Evolutionary conservation across 192 early-diverging fungal species (phyloP).

Genomic region (Thamnidium elegans): DNA sequence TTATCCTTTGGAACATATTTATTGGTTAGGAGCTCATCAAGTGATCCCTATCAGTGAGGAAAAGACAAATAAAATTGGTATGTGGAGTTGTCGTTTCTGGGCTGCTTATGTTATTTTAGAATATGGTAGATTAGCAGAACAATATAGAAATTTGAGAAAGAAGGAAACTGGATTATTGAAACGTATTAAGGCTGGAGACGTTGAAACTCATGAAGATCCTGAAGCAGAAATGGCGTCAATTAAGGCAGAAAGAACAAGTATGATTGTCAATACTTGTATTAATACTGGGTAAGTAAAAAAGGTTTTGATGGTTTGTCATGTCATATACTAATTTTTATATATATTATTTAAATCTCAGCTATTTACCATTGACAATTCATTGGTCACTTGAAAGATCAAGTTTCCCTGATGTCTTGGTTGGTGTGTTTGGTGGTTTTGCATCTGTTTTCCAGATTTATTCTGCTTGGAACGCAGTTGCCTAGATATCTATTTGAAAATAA

Average conservation of each 20-base stretch:
- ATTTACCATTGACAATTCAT: slow-evolving; percentile 55
- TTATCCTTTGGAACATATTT: slow-evolving; percentile 95
- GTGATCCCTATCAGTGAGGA: slow-evolving; percentile 73
- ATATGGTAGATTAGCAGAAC: slow-evolving; percentile 75
- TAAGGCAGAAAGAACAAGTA: slow-evolving; percentile 53
- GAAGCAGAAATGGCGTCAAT: slow-evolving; percentile 64
- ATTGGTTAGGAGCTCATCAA: slow-evolving; percentile 88
- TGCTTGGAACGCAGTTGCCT: slow-evolving; percentile 76
- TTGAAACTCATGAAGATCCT: slow-evolving; percentile 46
- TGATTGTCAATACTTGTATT: slow-evolving; percentile 73
- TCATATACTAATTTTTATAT: slow-evolving; percentile 2
- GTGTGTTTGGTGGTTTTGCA: slow-evolving; percentile 92
- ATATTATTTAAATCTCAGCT: slow-evolving; percentile 18
- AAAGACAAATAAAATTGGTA: slow-evolving; percentile 72
- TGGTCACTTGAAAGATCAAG: slow-evolving; percentile 84
- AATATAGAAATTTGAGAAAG: slow-evolving; percentile 56
- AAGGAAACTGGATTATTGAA: slow-evolving; percentile 46
- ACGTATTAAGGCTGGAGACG: slow-evolving; percentile 55
- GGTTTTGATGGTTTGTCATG: not conserved
- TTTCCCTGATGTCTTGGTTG: slow-evolving; percentile 92
- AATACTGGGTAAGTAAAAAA: slow-evolving; percentile 73
- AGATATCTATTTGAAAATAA: slow-evolving; percentile 1
- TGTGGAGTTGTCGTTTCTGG: slow-evolving; percentile 98
- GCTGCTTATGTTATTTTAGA: slow-evolving; percentile 88
- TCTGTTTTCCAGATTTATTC: slow-evolving; percentile 78